Evolutionary conservation across 345 rosid genomes (phyloP).

Genomic region (Eucalyptus lansdowneana): DNA sequence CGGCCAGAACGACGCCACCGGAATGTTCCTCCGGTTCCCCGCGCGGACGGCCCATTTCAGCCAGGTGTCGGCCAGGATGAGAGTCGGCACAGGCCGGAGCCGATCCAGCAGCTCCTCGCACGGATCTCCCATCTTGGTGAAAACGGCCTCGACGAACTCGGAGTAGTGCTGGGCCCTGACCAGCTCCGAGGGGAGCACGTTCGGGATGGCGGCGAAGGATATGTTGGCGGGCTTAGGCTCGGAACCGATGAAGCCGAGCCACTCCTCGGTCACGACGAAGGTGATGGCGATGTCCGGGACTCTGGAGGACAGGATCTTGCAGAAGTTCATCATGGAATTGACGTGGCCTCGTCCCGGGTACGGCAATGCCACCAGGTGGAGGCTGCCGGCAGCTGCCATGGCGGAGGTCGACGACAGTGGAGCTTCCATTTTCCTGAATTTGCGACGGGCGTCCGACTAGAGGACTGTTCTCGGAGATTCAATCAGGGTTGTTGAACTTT

Average conservation of each 20-base stretch:
- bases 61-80: slow-evolving; percentile 22
- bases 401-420: not conserved
- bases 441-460: not conserved
- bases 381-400: not conserved
- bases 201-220: not conserved
- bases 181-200: slow-evolving; percentile 16
- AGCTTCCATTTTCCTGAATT: not conserved
- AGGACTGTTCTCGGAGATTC: not conserved
- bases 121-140: slow-evolving; percentile 10
- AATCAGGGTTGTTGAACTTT: not conserved
- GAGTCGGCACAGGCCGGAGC: slow-evolving; percentile 1
- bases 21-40: slow-evolving; percentile 27
- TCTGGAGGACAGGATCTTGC: slow-evolving; percentile 5
- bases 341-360: slow-evolving; percentile 19
- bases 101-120: slow-evolving; percentile 4
- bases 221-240: slow-evolving; percentile 1
- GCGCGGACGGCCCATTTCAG: slow-evolving; percentile 16
- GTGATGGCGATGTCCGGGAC: slow-evolving; percentile 3
- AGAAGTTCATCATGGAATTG: slow-evolving; percentile 26
- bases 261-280: slow-evolving; percentile 18
- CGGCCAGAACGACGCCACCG: slow-evolving; percentile 38
- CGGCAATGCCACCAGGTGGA: slow-evolving; percentile 10
- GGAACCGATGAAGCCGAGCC: slow-evolving; percentile 8
- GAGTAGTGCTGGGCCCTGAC: not conserved
- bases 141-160: slow-evolving; percentile 1